Conservation (phyloP, 2,329 filamentous ascomycete species). For the Colletotrichum simmondsii region DNA sequence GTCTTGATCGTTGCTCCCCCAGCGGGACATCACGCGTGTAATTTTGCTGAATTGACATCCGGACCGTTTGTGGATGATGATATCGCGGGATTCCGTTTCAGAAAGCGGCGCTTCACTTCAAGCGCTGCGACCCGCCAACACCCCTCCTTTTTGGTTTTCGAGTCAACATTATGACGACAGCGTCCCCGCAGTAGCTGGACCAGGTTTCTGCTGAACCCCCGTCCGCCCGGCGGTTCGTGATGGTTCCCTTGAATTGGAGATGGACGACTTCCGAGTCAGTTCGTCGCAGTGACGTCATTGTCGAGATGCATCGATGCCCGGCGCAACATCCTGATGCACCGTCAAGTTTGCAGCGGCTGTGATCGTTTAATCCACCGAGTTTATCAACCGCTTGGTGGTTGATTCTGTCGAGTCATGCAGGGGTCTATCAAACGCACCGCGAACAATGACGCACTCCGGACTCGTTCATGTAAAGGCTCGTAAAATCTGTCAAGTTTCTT, state of each 20-base stretch:
- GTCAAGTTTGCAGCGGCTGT: conserved; percentile 13
- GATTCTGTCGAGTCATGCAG: conserved; percentile 16
- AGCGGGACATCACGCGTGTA: background rate
- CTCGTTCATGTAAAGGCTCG: background rate
- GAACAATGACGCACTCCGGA: conserved; percentile 17
- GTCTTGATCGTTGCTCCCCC: background rate
- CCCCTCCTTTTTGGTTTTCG: conserved; percentile 7
- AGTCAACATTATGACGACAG: conserved; percentile 28
- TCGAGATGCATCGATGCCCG: conserved; percentile 18
- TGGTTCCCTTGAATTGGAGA: conserved; percentile 22
- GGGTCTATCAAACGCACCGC: background rate
- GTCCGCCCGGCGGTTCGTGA: conserved; percentile 23
- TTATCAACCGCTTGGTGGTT: background rate
- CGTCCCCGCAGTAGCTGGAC: conserved; percentile 22
- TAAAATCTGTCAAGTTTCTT: background rate
- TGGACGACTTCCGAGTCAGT: conserved; percentile 22
- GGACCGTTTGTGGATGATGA: conserved; percentile 15
- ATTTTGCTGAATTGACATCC: background rate
- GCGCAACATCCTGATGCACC: conserved; percentile 5
- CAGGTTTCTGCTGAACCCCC: conserved; percentile 28
- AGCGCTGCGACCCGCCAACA: conserved; percentile 12
- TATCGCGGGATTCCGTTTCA: conserved; percentile 29
- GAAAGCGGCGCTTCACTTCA: conserved; percentile 8
- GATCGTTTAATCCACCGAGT: background rate
- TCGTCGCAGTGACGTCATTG: conserved; percentile 14